Evolutionary conservation across 2,329 filamentous ascomycete species (phyloP).

Genomic region (Atkinsonella texensis): DNA sequence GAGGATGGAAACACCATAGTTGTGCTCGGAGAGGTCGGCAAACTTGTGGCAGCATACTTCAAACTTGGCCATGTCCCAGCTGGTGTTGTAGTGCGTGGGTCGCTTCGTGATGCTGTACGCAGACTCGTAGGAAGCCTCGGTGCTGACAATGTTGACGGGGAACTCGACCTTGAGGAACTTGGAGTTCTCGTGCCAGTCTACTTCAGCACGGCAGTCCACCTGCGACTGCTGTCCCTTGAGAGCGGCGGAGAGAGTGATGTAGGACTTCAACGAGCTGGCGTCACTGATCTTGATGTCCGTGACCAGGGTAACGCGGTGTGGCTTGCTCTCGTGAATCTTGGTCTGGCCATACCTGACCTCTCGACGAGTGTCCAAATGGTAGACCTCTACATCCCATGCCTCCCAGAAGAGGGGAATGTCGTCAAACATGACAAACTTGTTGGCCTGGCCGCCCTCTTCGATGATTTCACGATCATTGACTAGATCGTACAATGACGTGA

Average conservation of each 20-base stretch:
- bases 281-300: slow-evolving; percentile 83
- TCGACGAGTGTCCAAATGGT: slow-evolving; percentile 75
- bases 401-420: slow-evolving; percentile 98
- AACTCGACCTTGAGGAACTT: slow-evolving; percentile 99
- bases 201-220: slow-evolving; percentile 69
- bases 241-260: slow-evolving; percentile 65
- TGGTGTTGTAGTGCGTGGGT: slow-evolving; percentile 95
- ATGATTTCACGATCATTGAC: slow-evolving; percentile 65
- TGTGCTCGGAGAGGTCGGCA: slow-evolving; percentile 78
- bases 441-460: slow-evolving; percentile 61
- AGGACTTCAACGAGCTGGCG: slow-evolving; percentile 74
- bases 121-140: slow-evolving; percentile 88
- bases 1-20: slow-evolving; percentile 82
- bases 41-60: slow-evolving; percentile 95
- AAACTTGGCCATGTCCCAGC: slow-evolving; percentile 96
- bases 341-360: slow-evolving; percentile 60
- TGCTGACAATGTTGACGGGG: slow-evolving; percentile 81
- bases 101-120: slow-evolving; percentile 82
- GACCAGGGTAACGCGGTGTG: slow-evolving; percentile 67
- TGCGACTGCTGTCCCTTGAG: slow-evolving; percentile 47
- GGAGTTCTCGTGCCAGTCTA: slow-evolving; percentile 97
- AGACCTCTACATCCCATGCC: slow-evolving; percentile 96
- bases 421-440: slow-evolving; percentile 89
- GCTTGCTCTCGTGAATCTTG: slow-evolving; percentile 56
- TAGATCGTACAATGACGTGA: slow-evolving; percentile 75